phyloP scores from a whole-genome alignment of 495 filamentous ascomycete species.

The Rhypophila decipiens region DNA sequence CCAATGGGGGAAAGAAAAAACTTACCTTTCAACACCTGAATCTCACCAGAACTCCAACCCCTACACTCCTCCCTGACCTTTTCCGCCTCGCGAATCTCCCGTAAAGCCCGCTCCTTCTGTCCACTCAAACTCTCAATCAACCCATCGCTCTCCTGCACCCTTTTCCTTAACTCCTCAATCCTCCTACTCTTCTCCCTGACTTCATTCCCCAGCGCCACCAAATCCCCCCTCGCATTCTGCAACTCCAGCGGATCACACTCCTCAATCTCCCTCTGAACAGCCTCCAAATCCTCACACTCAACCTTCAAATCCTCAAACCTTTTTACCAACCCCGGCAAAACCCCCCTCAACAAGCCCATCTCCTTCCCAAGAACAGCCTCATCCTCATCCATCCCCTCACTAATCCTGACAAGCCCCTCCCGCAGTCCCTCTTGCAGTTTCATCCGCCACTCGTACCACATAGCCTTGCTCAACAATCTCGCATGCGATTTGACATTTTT shows the following conservation, averaged over 20 bases:
- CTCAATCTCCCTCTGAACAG: conserved; percentile 66
- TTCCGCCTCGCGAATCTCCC: conserved; percentile 78
- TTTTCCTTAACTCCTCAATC: conserved; percentile 55
- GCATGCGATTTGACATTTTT: conserved; percentile 94
- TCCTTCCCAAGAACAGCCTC: conserved; percentile 60
- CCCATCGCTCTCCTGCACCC: conserved; percentile 57
- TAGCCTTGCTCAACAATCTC: conserved; percentile 78
- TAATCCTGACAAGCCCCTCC: conserved; percentile 66
- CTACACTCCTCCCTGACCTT: conserved; percentile 78
- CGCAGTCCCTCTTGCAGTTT: conserved; percentile 79
- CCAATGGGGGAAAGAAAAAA: conserved; percentile 1
- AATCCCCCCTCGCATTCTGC: conserved; percentile 54
- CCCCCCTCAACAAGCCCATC: conserved; percentile 55
- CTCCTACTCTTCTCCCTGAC: conserved; percentile 60
- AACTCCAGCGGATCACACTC: conserved; percentile 76
- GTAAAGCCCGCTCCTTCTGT: conserved; percentile 59
- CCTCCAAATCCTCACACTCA: conserved; percentile 60
- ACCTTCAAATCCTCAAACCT: conserved; percentile 51
- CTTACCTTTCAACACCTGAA: conserved; percentile 65
- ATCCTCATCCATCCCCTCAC: conserved; percentile 70
- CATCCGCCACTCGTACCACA: conserved; percentile 98
- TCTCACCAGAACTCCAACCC: conserved; percentile 79
- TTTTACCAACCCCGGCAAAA: conserved; percentile 59
- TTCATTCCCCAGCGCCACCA: conserved; percentile 58
- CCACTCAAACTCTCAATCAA: conserved; percentile 52